These are phyloP conservation scores for Drosera capensis DNA, from an alignment of 148 eudicot species.

Conservation along the genomic window DNA sequence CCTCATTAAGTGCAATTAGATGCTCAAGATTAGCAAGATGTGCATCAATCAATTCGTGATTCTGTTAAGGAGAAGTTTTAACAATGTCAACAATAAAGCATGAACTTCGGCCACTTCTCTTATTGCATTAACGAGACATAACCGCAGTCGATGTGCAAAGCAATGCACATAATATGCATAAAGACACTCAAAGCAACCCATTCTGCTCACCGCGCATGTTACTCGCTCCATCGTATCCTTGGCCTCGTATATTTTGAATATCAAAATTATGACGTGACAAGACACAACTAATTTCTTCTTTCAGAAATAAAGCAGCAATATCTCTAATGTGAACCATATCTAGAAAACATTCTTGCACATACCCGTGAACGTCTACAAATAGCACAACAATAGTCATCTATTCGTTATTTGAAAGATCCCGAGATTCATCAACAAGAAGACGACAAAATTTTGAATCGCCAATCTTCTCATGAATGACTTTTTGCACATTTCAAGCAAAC, in stretches of 20 bases:
- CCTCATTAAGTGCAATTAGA: background rate
- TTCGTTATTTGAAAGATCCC: background rate
- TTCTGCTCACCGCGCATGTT: conserved; percentile 8
- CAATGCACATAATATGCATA: conserved; percentile 11
- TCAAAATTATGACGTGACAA: conserved; percentile 4
- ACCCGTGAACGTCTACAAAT: background rate
- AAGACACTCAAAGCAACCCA: conserved; percentile 6
- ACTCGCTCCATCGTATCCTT: conserved; percentile 12
- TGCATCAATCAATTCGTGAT: background rate
- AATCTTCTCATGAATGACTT: too few relatives aligned
- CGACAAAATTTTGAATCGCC: too few relatives aligned
- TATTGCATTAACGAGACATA: too few relatives aligned
- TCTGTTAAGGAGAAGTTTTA: conserved; percentile 2
- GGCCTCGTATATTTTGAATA: conserved; percentile 9
- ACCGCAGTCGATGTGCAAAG: conserved; percentile 2
- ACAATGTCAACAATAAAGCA: background rate
- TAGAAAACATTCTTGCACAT: too few relatives aligned
- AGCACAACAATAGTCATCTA: background rate
- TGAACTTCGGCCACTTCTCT: background rate
- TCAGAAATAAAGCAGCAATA: background rate
- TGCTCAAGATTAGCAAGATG: background rate
- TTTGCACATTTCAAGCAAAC: too few relatives aligned
- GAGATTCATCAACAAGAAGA: too few relatives aligned
- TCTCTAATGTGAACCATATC: background rate
- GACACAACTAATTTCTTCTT: background rate